Evolutionary conservation across 371 early-diverging fungal species (phyloP).

Genomic region (Mucor indicus): DNA sequence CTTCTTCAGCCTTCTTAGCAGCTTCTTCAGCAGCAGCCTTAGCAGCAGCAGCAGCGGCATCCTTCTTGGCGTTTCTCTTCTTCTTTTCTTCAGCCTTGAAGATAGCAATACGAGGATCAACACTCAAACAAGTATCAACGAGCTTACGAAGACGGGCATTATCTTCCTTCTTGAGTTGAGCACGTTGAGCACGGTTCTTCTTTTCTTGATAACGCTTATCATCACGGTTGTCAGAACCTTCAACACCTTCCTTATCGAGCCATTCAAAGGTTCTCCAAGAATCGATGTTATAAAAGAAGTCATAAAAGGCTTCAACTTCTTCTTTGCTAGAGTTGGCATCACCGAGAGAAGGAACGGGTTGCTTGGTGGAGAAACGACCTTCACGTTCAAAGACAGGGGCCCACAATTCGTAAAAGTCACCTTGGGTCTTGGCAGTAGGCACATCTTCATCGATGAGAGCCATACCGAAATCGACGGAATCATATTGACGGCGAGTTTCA

Average conservation of each 20-base stretch:
- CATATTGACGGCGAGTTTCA: slow-evolving; percentile 92
- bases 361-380: slow-evolving; percentile 86
- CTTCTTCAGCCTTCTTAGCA: slow-evolving; percentile 51
- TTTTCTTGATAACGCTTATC: slow-evolving; percentile 93
- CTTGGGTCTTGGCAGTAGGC: slow-evolving; percentile 73
- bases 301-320: slow-evolving; percentile 93
- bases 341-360: slow-evolving; percentile 87
- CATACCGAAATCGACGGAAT: slow-evolving; percentile 88
- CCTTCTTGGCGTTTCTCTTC: slow-evolving; percentile 86
- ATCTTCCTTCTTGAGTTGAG: slow-evolving; percentile 95
- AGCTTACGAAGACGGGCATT: slow-evolving; percentile 84
- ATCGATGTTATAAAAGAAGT: slow-evolving; percentile 95
- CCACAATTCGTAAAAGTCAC: slow-evolving; percentile 90
- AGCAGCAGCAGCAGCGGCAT: slow-evolving; percentile 77
- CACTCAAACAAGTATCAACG: slow-evolving; percentile 78
- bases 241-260: slow-evolving; percentile 94
- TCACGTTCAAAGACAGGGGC: slow-evolving; percentile 89
- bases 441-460: slow-evolving; percentile 51
- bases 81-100: slow-evolving; percentile 91
- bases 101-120: slow-evolving; percentile 88
- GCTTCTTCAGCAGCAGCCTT: slow-evolving; percentile 69
- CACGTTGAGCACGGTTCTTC: slow-evolving; percentile 93
- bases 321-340: slow-evolving; percentile 67
- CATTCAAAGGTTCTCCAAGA: slow-evolving; percentile 98
- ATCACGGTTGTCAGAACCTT: slow-evolving; percentile 86